phyloP scores from a whole-genome alignment of 495 filamentous ascomycete species.

The Penicillium paradoxum region DNA sequence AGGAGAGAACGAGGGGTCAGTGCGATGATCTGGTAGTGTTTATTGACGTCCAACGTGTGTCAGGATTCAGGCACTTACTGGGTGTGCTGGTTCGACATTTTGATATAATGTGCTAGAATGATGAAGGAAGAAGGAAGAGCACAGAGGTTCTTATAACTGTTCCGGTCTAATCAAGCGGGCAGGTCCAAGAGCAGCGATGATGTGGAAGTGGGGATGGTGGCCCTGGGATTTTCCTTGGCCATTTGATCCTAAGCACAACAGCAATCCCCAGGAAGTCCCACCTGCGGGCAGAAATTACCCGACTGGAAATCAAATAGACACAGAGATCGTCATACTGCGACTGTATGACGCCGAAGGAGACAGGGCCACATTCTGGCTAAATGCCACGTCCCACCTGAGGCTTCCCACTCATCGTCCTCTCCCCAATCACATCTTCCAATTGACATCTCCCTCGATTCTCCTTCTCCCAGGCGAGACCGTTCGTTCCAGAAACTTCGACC shows the following conservation, averaged over 20 bases:
- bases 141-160: constrained; percentile 7
- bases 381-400: not conserved
- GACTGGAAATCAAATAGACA: not conserved
- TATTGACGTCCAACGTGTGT: too few species aligned
- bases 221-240: not conserved
- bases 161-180: constrained; percentile 17
- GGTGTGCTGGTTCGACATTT: constrained; percentile 41
- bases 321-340: not conserved
- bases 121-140: not conserved
- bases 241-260: too few species aligned
- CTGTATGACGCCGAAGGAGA: too few species aligned
- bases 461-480: not conserved
- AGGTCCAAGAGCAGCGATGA: constrained; percentile 36
- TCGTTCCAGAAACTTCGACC: constrained; percentile 13
- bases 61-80: constrained; percentile 34
- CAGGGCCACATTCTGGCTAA: constrained; percentile 16
- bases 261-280: too few species aligned
- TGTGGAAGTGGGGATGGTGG: constrained; percentile 8
- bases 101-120: constrained; percentile 11
- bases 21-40: not conserved
- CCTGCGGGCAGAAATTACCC: constrained; percentile 5
- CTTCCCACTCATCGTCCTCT: too few species aligned
- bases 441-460: not conserved
- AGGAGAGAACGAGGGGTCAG: constrained; percentile 4
- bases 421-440: not conserved